Percentiles rank a stretch among this genome's conserved stretches.
phyloP scores from a whole-genome alignment of 2,329 filamentous ascomycete species.

The Pestalotiopsis sp. region DNA sequence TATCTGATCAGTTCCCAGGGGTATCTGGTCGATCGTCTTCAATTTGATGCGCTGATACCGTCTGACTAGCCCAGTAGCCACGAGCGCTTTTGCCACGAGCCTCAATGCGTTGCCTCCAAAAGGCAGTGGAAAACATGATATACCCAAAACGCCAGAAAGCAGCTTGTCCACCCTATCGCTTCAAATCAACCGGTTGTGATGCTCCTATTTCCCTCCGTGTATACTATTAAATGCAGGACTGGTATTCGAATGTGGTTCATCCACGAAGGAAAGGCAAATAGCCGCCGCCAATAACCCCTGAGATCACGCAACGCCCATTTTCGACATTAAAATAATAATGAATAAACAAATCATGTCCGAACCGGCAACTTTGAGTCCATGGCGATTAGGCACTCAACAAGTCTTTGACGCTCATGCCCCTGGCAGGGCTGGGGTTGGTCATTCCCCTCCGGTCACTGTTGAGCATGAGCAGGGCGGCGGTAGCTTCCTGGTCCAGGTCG shows the following conservation, averaged over 20 bases:
- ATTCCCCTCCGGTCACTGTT: conserved; percentile 72
- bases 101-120: neutral
- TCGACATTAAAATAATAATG: neutral
- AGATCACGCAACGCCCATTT: neutral
- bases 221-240: neutral
- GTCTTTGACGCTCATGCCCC: conserved; percentile 58
- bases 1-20: no score
- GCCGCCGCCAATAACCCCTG: neutral
- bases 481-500: conserved; percentile 75
- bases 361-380: neutral
- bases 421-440: conserved; percentile 31
- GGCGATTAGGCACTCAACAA: conserved; percentile 47
- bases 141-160: neutral
- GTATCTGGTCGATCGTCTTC: neutral
- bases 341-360: neutral
- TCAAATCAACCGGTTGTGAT: neutral
- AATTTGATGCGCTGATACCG: neutral
- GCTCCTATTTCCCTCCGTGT: neutral
- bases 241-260: neutral
- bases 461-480: conserved; percentile 84
- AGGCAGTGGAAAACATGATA: neutral
- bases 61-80: neutral
- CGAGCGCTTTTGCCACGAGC: neutral
- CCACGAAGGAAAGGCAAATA: neutral
- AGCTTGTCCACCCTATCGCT: neutral